phyloP scores from a whole-genome alignment of 2,329 filamentous ascomycete genomes.

The Malbranchea zuffiana region DNA sequence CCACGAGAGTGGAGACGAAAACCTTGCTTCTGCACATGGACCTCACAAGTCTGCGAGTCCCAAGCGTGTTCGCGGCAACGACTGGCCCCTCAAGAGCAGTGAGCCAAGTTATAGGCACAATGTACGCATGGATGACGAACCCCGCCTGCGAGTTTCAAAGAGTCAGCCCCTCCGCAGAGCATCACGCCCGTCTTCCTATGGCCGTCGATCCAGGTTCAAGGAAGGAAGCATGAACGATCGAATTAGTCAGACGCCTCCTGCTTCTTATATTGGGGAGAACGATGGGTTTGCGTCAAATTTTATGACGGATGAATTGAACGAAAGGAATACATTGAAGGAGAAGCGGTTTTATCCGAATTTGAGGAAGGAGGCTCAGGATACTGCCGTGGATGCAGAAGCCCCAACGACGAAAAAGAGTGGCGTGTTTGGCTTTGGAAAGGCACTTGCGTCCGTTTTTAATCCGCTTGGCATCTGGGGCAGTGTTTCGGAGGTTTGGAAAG shows the following conservation, averaged over 20 bases:
- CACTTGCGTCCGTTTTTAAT: slow-evolving; percentile 44
- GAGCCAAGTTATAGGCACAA: slow-evolving; percentile 6
- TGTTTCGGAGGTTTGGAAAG: slow-evolving; percentile 35
- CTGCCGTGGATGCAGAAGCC: slow-evolving; percentile 4
- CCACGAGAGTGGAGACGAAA: no score
- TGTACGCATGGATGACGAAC: slow-evolving; percentile 4
- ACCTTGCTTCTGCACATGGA: no score
- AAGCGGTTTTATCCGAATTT: neutral
- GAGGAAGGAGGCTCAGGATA: neutral
- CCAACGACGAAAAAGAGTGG: slow-evolving; percentile 29
- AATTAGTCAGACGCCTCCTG: slow-evolving; percentile 58
- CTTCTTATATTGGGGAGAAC: slow-evolving; percentile 48
- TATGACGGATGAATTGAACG: slow-evolving; percentile 9
- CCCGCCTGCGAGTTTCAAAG: slow-evolving; percentile 10
- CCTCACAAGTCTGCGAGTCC: slow-evolving; percentile 11
- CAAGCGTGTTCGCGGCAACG: slow-evolving; percentile 36
- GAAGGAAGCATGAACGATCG: slow-evolving; percentile 85
- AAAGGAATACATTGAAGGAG: neutral
- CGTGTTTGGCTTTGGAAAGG: slow-evolving; percentile 47
- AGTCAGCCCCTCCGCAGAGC: neutral
- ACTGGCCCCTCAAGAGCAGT: slow-evolving; percentile 31
- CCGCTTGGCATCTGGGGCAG: slow-evolving; percentile 41
- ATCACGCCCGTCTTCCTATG: slow-evolving; percentile 5
- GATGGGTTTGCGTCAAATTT: slow-evolving; percentile 9
- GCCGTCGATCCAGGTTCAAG: slow-evolving; percentile 46